These are phyloP conservation scores for Globisporangium cylindrosporum DNA, from an alignment of 352 stramenopile genomes.

Conservation along the genomic window DNA sequence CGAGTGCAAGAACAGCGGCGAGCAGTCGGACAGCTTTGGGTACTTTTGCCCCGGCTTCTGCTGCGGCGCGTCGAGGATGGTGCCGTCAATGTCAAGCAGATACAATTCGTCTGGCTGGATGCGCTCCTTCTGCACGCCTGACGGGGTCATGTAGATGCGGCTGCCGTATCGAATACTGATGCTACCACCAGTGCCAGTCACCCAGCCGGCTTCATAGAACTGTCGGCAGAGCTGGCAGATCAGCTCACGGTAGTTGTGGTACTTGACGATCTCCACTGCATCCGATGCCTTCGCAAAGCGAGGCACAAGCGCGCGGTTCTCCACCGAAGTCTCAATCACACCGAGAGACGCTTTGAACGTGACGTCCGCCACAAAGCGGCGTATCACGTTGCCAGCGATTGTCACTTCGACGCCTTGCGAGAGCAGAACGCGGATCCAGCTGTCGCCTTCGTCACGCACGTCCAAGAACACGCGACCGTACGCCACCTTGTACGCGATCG, in stretches of 20 bases:
- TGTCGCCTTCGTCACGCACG: conserved; percentile 67
- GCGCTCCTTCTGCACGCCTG: conserved; percentile 95
- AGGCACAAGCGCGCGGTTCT: conserved; percentile 16
- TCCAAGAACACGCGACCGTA: conserved; percentile 51
- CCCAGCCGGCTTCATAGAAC: conserved; percentile 88
- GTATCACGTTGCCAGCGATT: conserved; percentile 27
- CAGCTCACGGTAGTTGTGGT: conserved; percentile 51
- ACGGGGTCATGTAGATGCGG: conserved; percentile 94
- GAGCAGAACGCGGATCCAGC: conserved; percentile 62
- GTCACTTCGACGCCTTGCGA: conserved; percentile 31
- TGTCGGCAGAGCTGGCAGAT: conserved; percentile 73
- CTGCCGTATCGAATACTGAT: conserved; percentile 92
- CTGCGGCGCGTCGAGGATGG: conserved; percentile 65
- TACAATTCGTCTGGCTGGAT: conserved; percentile 95
- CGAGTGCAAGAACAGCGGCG: conserved; percentile 92
- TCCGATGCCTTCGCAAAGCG: conserved; percentile 46
- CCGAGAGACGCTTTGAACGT: conserved; percentile 8
- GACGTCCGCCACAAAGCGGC: conserved; percentile 45
- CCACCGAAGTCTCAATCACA: conserved; percentile 21
- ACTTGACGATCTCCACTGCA: conserved; percentile 38
- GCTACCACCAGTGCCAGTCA: conserved; percentile 93
- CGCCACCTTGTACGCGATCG: conserved; percentile 35
- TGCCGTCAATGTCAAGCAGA: conserved; percentile 87
- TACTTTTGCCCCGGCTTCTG: conserved; percentile 41
- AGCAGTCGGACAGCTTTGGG: conserved; percentile 91